A percentile compares a stretch with the other conserved stretches of the same genome.
Conservation (phyloP, 768 basidiomycete species). For the Rhizopogon rudus region DNA sequence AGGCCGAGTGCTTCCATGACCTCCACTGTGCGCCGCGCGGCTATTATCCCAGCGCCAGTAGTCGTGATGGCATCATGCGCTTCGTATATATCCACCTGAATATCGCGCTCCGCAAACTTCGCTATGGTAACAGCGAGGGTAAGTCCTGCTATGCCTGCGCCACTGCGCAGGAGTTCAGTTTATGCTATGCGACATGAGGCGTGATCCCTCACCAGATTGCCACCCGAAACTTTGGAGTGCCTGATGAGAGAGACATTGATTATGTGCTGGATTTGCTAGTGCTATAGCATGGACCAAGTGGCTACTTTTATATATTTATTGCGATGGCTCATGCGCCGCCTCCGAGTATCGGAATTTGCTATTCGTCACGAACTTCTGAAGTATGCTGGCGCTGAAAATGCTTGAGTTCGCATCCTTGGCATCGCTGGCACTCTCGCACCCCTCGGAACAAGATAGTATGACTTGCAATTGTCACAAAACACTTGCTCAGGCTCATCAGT, state of each 20-base stretch:
- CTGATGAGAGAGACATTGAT: conserved; percentile 4
- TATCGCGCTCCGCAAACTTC: conserved; percentile 19
- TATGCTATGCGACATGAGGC: not conserved
- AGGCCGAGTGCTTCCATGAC: conserved; percentile 38
- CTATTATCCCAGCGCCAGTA: conserved; percentile 36
- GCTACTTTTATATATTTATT: no score
- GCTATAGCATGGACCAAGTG: no score
- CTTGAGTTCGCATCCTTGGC: no score
- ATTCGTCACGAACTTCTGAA: no score
- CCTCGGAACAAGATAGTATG: no score
- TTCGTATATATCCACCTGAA: conserved; percentile 39
- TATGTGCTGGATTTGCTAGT: no score
- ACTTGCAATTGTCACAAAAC: no score
- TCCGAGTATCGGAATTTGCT: no score
- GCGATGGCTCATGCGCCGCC: no score
- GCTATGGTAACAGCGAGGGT: conserved; percentile 31
- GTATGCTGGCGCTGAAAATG: no score
- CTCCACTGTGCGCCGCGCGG: conserved; percentile 43
- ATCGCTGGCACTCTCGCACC: no score
- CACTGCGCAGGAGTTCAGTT: not conserved
- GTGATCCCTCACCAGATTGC: conserved; percentile 2
- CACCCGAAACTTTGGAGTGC: conserved; percentile 5
- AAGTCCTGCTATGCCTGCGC: conserved; percentile 32
- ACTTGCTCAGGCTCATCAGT: no score
- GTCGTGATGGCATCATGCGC: conserved; percentile 33